Percentiles rank a stretch among this genome's conserved stretches.
Conservation (phyloP, 768 basidiomycete genomes). For the Holtermannia corniformis region DNA sequence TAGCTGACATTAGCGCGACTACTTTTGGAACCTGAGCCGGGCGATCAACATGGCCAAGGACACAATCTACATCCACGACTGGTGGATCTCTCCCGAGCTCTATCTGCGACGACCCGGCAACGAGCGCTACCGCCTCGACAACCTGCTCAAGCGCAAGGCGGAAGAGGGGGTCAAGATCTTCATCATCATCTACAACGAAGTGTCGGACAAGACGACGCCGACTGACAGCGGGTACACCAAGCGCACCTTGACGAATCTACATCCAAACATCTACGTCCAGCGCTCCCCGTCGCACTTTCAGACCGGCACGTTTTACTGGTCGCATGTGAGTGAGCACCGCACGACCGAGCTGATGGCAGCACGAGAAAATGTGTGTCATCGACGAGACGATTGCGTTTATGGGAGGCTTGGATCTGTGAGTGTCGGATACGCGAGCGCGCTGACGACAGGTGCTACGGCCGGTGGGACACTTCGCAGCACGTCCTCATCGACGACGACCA, state of each 20-base stretch:
- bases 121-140: conserved; percentile 77
- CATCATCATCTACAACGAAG: conserved; percentile 92
- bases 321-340: conserved; percentile 57
- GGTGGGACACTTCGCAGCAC: conserved; percentile 96
- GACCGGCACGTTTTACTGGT: conserved; percentile 97
- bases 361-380: conserved; percentile 95
- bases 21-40: conserved; percentile 92
- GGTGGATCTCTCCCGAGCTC: conserved; percentile 74
- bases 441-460: conserved; percentile 31
- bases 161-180: conserved; percentile 92
- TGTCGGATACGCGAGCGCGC: background rate
- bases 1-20: conserved; percentile 60
- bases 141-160: conserved; percentile 76
- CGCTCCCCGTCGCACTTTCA: conserved; percentile 95
- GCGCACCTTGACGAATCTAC: conserved; percentile 63
- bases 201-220: conserved; percentile 87
- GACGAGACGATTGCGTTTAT: conserved; percentile 96
- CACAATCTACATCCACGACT: conserved; percentile 89
- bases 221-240: conserved; percentile 95
- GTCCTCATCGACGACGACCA: conserved; percentile 71
- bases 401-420: conserved; percentile 93
- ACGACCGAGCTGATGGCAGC: conserved; percentile 46
- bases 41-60: conserved; percentile 83
- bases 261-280: conserved; percentile 91
- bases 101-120: conserved; percentile 75